phyloP scores from a whole-genome alignment of 129 eudicot genomes.

The Flaveria trinervia region DNA sequence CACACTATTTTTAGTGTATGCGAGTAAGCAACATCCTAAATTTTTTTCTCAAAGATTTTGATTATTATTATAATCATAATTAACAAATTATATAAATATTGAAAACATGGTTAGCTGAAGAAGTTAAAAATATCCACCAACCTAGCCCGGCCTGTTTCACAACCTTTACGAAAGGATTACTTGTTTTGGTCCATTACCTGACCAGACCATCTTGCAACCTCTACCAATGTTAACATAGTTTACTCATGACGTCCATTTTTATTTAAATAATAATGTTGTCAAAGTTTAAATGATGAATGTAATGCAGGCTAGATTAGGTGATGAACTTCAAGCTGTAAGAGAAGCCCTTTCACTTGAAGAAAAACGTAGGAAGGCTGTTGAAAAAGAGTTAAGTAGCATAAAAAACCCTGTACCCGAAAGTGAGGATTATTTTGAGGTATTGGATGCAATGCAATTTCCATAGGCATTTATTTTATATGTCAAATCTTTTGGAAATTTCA shows the following conservation, averaged over 20 bases:
- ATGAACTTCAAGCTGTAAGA: constrained; percentile 57
- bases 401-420: constrained; percentile 70
- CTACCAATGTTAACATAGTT: not conserved
- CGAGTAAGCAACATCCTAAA: not conserved
- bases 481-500: constrained; percentile 16
- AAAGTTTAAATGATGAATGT: constrained; percentile 17
- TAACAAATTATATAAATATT: not conserved
- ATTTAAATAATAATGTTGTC: not conserved
- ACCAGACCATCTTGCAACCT: not conserved
- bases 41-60: not conserved
- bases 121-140: not conserved
- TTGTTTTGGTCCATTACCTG: not conserved
- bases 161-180: not conserved
- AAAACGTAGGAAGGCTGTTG: constrained; percentile 68
- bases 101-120: not conserved
- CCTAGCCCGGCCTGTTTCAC: not conserved
- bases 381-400: constrained; percentile 57
- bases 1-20: not conserved
- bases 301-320: constrained; percentile 48
- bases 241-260: constrained; percentile 3
- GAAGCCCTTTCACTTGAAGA: constrained; percentile 64
- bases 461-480: not conserved
- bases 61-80: not conserved
- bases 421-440: constrained; percentile 84
- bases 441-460: not conserved